A percentile compares a stretch with the other conserved stretches of the same genome.
Evolutionary conservation across 176 grass and related monocot species (phyloP).

Genomic region (Thalia dealbata): DNA sequence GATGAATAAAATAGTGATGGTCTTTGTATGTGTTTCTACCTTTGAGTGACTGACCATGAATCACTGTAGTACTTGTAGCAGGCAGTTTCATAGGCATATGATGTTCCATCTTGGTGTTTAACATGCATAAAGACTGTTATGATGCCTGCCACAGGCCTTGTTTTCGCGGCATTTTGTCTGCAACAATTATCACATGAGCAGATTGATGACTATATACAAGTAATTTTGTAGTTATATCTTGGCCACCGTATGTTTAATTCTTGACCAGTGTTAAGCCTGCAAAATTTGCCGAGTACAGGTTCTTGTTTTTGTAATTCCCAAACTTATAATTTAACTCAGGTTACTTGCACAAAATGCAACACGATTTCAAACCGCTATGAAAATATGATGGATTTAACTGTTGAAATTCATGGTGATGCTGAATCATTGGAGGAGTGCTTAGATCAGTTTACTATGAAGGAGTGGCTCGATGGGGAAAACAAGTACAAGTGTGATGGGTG

Average conservation of each 20-base stretch:
- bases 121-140: neutral
- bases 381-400: constrained; percentile 99
- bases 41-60: too few species aligned
- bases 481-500: constrained; percentile 99
- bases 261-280: neutral
- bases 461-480: constrained; percentile 99
- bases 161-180: neutral
- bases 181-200: neutral
- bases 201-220: neutral
- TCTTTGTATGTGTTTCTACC: too few species aligned
- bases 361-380: constrained; percentile 93
- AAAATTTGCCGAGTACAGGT: neutral
- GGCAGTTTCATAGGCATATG: neutral
- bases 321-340: constrained; percentile 28
- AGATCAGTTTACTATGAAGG: constrained; percentile 81
- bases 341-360: constrained; percentile 72
- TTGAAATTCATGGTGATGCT: constrained; percentile 98
- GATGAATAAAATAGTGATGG: too few species aligned
- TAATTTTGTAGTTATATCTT: neutral
- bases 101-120: neutral
- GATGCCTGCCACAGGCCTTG: neutral
- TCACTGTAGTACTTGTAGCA: neutral
- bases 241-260: neutral
- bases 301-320: neutral
- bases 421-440: constrained; percentile 88